A percentile compares a stretch with the other conserved stretches of the same genome.
These are phyloP conservation scores for Hypomontagnella submonticulosa DNA, from an alignment of 495 filamentous ascomycete species.

Conservation along the genomic window DNA sequence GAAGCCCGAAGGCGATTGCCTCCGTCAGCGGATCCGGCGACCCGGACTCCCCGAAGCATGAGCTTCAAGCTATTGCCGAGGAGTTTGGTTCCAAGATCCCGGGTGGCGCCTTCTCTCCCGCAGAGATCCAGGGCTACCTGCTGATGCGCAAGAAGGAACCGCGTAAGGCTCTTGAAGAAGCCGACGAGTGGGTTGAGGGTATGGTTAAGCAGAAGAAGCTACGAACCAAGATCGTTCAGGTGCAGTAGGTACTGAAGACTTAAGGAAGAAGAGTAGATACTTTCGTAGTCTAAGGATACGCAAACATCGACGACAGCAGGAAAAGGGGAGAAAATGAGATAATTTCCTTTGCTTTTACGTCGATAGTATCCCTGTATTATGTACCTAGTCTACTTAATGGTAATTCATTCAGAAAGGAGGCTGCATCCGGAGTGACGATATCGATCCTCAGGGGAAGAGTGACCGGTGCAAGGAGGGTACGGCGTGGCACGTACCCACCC, in stretches of 20 bases:
- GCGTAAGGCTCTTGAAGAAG: conserved; percentile 64
- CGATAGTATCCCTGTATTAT: too few species aligned
- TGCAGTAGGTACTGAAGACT: conserved; percentile 46
- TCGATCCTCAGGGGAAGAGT: too few species aligned
- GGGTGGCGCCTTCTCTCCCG: conserved; percentile 66
- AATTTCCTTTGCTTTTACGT: too few species aligned
- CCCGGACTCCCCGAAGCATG: too few species aligned
- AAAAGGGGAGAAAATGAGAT: too few species aligned
- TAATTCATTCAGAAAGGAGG: too few species aligned
- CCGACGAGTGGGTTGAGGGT: conserved; percentile 64
- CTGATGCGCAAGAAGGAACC: conserved; percentile 72
- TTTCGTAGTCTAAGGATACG: too few species aligned
- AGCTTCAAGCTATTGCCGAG: conserved; percentile 54
- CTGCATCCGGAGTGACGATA: too few species aligned
- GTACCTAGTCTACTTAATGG: too few species aligned
- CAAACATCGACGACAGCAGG: too few species aligned
- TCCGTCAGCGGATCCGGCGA: conserved; percentile 2
- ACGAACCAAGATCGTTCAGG: conserved; percentile 51
- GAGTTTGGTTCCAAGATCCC: conserved; percentile 63
- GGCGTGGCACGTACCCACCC: too few species aligned
- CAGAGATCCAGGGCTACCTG: conserved; percentile 77
- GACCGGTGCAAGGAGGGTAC: too few species aligned
- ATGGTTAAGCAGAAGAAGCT: conserved; percentile 57
- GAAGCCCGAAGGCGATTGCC: neutral
- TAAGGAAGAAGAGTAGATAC: neutral